Evolutionary conservation across 768 basidiomycete species (phyloP), one percentile per base, ranked within the genome.

Genomic region (Podaxis pistillaris): DNA sequence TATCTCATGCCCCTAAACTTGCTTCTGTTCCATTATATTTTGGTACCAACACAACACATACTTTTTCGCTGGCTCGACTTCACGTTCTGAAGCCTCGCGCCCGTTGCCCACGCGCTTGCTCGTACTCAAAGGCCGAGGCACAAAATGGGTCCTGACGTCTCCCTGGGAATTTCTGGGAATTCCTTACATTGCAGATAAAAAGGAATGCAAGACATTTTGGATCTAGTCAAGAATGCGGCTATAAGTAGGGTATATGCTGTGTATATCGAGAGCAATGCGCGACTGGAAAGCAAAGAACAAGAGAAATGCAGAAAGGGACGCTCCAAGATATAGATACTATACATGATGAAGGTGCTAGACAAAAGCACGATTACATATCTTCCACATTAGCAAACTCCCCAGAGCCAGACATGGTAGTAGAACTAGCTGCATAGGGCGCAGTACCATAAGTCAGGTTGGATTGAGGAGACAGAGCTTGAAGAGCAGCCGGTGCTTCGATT

Each of bases 311-410:
- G 36, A 37, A n/a, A 55, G 60, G 19, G 38, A 47, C 9, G 4
- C 9, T 62, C 54, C 61, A 62, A 62, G 61, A 62, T 56, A 62
- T n/a, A 5, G 33, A 56, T 54, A 55, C 47, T 28, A 62, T 62
- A 56, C 55, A 55, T 4, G 44, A 22, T 26, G 36, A 22, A 59
- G 12, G 49, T 40, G 36, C 24, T 1, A n/a, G 41, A 12, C 7
- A 5, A 15, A 6, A 38, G 12, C 22, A 37, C 19, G 22, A 49
- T 62, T 40, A 62, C 61, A 62, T 47, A 17, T 82, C 79, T 49
- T 79, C 78, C 51, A 77, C 76, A 38, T 72, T 73, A 15, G 77
- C 72, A 68, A 77, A 80, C 33, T 79, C 80, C 50, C 79, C 81
- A 59, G 79, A 75, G 58, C 76, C 78, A 22, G 80, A 75, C 54